A percentile compares a stretch with the other conserved stretches of the same genome.
Conservation (phyloP, 768 basidiomycete genomes). For the Cyathus striatus region DNA sequence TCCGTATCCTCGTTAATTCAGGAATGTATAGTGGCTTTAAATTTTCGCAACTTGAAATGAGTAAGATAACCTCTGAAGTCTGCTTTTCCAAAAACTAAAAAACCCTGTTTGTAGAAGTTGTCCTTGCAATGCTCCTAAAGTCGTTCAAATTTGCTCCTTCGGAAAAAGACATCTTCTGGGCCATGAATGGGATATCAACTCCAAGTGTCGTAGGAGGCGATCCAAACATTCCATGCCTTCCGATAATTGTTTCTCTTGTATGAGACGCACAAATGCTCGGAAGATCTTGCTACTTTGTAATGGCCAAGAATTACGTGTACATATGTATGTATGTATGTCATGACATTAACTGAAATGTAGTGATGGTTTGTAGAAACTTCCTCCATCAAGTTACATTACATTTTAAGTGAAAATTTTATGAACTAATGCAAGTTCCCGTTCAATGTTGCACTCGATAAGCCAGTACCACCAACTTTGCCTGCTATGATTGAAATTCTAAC, state of each 20-base stretch:
- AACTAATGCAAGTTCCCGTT: too few relatives aligned
- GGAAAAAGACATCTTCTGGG: constrained; percentile 23
- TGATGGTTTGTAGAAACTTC: too few relatives aligned
- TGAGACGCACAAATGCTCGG: too few relatives aligned
- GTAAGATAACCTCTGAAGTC: constrained; percentile 15
- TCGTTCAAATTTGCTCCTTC: constrained; percentile 20
- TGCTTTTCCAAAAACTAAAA: neutral
- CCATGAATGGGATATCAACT: constrained; percentile 16
- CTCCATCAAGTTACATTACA: too few relatives aligned
- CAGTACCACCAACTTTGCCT: too few relatives aligned
- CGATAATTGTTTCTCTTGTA: neutral
- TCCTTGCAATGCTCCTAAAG: constrained; percentile 19
- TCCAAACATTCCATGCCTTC: neutral
- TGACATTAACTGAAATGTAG: too few relatives aligned
- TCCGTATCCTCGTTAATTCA: neutral
- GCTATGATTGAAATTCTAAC: too few relatives aligned
- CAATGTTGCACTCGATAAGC: too few relatives aligned
- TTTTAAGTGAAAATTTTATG: too few relatives aligned
- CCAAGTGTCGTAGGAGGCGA: constrained; percentile 10
- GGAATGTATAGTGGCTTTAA: constrained; percentile 31
- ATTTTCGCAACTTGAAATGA: constrained; percentile 39
- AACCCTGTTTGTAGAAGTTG: constrained; percentile 18
- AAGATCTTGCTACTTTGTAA: too few relatives aligned
- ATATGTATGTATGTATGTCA: too few relatives aligned
- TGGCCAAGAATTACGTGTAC: too few relatives aligned